Evolutionary conservation across 1,139 yeast species (phyloP), one percentile per base, ranked within the genome.

Genomic region (Saccharomyces uvarum): DNA sequence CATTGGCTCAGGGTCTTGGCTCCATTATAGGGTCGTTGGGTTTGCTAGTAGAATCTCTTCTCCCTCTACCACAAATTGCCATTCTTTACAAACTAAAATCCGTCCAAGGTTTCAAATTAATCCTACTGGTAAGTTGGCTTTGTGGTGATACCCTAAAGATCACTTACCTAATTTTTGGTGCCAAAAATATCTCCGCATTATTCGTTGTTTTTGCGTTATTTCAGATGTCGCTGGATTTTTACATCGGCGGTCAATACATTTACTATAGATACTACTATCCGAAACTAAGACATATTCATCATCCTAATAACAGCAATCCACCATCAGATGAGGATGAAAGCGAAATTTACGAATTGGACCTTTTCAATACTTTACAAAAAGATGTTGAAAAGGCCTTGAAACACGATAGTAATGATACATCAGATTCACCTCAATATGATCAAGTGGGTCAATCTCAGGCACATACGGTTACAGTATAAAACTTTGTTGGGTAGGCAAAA

Each of bases 51-150:
- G 97, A 90, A 66, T 83, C 93, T n/a, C 73, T 88, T 24, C 74
- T 90, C 55, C 97, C 97, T 2, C 73, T 90, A 52, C 97, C 97
- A 0, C 97, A 90, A 70, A 88, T 90, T 51, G 73, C 91, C 32
- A 74, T 88, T 56, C 78, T 88, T 54, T 79, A 83, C 65, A 76
- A 91, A 56, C 70, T 88, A 29, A 81, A 83, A 61, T 81, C 88
- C 0, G 83, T 86, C 5, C 85, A 85, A 61, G 93, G 93, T 58
- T 89, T 90, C 72, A 85, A 90, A 63, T 75, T 84, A 49, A 80
- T 91, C 41, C 73, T 90, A 51, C 70, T 90, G 50, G 73, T 88
- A 31, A 85, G 93, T 63, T 90, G 97, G 97, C 74, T 90, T 8
- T 85, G 93, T 57, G 97, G 97, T 52, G 97, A 90, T 71, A 73